These are phyloP conservation scores for Porcisia deanei DNA, from an alignment of 208 protist species.

Conservation along the genomic window DNA sequence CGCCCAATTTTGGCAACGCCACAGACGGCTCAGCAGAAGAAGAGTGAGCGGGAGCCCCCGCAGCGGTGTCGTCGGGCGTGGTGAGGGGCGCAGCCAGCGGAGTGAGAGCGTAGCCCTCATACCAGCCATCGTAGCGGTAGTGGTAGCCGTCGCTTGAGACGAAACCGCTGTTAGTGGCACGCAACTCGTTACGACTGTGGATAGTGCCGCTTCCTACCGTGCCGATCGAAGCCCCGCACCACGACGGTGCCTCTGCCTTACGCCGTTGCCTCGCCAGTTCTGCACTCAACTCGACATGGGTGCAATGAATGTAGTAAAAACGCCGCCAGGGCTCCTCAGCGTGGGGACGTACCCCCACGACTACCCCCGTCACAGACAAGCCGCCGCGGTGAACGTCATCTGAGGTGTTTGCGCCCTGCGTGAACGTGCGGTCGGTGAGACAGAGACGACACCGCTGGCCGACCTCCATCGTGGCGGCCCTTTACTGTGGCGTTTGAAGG, in stretches of 20 bases:
- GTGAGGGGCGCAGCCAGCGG: neutral
- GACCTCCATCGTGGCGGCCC: conserved; percentile 24
- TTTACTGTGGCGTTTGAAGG: neutral
- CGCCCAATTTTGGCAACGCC: neutral
- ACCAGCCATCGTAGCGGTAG: conserved; percentile 77
- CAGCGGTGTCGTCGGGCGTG: neutral
- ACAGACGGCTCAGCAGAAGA: neutral
- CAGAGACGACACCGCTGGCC: conserved; percentile 44
- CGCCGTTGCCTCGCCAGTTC: conserved; percentile 20
- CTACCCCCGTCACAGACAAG: conserved; percentile 38
- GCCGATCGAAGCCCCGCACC: conserved; percentile 19
- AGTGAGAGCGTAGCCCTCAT: conserved; percentile 33
- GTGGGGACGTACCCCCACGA: conserved; percentile 50
- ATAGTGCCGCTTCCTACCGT: conserved; percentile 20
- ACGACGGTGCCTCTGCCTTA: conserved; percentile 18
- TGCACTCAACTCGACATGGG: conserved; percentile 39
- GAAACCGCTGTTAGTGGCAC: conserved; percentile 27
- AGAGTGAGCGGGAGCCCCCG: neutral
- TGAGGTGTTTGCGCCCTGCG: neutral
- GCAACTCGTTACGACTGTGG: conserved; percentile 34
- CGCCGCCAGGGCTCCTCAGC: conserved; percentile 40
- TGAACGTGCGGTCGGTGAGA: conserved; percentile 5
- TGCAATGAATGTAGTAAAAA: conserved; percentile 58
- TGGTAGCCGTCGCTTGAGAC: conserved; percentile 56
- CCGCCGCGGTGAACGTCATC: neutral